Conservation (phyloP, 371 early-diverging fungal genomes). For the Actinomortierella wolfii region DNA sequence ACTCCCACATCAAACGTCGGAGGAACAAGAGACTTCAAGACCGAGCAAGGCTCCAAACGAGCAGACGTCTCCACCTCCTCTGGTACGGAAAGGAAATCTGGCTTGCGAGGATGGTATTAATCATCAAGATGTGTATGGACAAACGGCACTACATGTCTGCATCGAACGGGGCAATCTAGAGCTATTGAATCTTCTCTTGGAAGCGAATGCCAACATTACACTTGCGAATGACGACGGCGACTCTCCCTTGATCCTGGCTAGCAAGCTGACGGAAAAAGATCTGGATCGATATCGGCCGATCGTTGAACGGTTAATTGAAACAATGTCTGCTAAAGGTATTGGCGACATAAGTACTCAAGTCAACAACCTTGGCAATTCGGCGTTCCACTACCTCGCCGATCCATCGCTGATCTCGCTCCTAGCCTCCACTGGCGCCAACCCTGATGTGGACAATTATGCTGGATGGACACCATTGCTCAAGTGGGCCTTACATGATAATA, state of each 20-base stretch:
- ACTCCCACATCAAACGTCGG: no score
- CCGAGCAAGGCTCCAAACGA: no score
- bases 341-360: no score
- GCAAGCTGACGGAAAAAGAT: conserved; percentile 17
- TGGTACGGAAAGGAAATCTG: no score
- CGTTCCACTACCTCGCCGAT: conserved; percentile 49
- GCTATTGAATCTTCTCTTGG: conserved; percentile 11
- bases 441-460: conserved; percentile 26
- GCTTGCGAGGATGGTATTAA: conserved; percentile 16
- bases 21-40: no score
- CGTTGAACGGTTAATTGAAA: no score
- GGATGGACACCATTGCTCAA: conserved; percentile 50
- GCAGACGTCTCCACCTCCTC: no score
- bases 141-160: conserved; percentile 47
- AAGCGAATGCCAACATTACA: conserved; percentile 15
- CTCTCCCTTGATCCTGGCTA: conserved; percentile 24
- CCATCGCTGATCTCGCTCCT: conserved; percentile 20
- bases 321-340: no score
- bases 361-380: conserved; percentile 48
- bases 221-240: conserved; percentile 38
- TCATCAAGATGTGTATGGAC: conserved; percentile 47
- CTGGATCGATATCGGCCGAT: conserved; percentile 11
- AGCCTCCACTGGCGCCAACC: conserved; percentile 21
- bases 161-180: conserved; percentile 2
- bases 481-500: conserved; percentile 52